Base-by-base conservation (phyloP, 1,284 basidiomycete genomes). In the Microbotryum lychnidis-dioicae region DNA sequence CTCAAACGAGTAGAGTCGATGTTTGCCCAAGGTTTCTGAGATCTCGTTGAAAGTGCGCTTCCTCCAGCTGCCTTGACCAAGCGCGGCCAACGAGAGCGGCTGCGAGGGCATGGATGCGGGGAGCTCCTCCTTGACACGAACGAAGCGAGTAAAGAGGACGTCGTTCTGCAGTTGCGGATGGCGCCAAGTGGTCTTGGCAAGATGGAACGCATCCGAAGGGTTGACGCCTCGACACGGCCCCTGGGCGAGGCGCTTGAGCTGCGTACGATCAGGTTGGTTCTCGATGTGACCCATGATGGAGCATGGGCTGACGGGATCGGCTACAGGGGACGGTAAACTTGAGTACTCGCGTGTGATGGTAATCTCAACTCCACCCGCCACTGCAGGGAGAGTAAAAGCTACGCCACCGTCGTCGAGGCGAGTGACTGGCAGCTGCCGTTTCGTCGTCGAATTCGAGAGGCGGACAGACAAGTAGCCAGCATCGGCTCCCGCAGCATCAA, bases 241-340 rank as follows among this genome's bases (percentile, higher is more conserved):
- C 10, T n/a, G 18, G 6, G 16, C 31, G 33, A 60, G 48, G 21
- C 14, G 16, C 6, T 55, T 37, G 3, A 55, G 53, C 48, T 60
- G 58, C 18, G 21, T 7, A 12, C 37, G 47, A 16, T 50, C 42
- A 12, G 58, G 58, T 12, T 50, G 58, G 37, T 60, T 60, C 16
- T 20, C 16, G 33, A 54, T 1, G 48, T 60, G 58, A 5, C 58
- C 58, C 33, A 55, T 50, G 33, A 60, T 46, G 2, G 58, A 52
- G 27, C 58, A 60, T 6, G 52, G 53, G 18, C 23, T 54, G 37
- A 37, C 16, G 12, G 58, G 53, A 27, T 60, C 58, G 3, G 16
- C 33, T 12, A 29, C n/a, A 2, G 53, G 37, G 12, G 42, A 9
- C 4, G 47, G 53, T 3, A n/a, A 10, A 1, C 27, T 4, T 14